These are phyloP conservation scores for Leishmania major DNA, from an alignment of 208 protist genomes.

Conservation along the genomic window DNA sequence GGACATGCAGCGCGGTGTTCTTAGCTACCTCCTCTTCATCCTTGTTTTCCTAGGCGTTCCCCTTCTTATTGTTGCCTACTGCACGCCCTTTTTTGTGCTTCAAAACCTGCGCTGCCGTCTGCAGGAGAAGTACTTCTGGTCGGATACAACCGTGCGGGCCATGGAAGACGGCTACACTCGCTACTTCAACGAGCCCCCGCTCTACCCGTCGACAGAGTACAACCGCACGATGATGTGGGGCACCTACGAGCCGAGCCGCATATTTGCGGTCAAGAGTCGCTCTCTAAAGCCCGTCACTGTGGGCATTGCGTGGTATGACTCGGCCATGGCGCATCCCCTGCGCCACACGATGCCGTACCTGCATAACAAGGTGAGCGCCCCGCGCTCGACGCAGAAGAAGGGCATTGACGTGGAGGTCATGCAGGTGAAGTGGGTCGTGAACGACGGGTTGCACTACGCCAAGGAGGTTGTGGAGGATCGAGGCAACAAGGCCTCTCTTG, in stretches of 20 bases:
- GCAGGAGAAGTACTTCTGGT: constrained; percentile 53
- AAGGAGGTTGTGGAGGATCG: constrained; percentile 62
- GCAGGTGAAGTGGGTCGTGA: constrained; percentile 63
- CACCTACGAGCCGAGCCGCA: constrained; percentile 82
- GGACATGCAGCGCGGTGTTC: constrained; percentile 32
- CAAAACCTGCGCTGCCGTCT: constrained; percentile 71
- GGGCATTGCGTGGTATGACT: constrained; percentile 86
- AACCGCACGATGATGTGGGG: constrained; percentile 83
- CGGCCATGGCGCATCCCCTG: constrained; percentile 47
- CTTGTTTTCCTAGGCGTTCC: constrained; percentile 59
- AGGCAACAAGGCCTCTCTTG: constrained; percentile 44
- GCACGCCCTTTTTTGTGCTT: constrained; percentile 86
- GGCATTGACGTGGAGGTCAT: constrained; percentile 56
- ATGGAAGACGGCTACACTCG: constrained; percentile 63
- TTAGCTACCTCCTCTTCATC: constrained; percentile 65
- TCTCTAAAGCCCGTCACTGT: constrained; percentile 65
- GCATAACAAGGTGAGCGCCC: constrained; percentile 71
- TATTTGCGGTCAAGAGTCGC: constrained; percentile 83
- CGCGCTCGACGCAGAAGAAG: constrained; percentile 36
- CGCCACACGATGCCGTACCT: constrained; percentile 68
- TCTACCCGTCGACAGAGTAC: constrained; percentile 69
- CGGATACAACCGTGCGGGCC: constrained; percentile 42
- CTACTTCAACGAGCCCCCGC: constrained; percentile 65
- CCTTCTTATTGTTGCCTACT: constrained; percentile 47
- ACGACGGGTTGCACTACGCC: constrained; percentile 85